Evolutionary conservation across 345 rosid species (phyloP), one percentile per base, ranked within the genome.

Genomic region (Euclidium syriacum): DNA sequence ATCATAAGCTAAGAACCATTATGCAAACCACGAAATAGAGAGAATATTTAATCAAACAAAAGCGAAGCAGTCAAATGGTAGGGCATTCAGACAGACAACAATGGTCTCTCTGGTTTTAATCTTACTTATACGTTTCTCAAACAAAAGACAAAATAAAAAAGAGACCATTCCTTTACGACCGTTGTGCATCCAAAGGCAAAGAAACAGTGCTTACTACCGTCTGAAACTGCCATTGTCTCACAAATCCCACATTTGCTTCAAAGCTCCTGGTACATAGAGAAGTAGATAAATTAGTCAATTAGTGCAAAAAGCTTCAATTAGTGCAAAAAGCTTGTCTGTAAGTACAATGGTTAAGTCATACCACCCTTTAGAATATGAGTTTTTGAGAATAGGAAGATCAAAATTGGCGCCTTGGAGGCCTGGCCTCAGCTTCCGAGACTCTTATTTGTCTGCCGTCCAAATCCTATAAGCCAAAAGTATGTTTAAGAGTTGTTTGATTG

Each of bases 361-460:
- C 60, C 73, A 65, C 83, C 85, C 42, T 25, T 52, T 11, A 73
- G 58, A 52, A 55, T 67, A 67, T 67, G 52, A 61, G 58, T 62
- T 61, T 52, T 46, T 44, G 68, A 70, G 74, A 54, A 54, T 47
- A 44, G 47, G 53, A 38, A 62, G 46, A 80, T 86, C 78, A 91
- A 86, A 74, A 86, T 23, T 61, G 81, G 54, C 89, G 88, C 78
- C 90, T 85, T 33, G 92, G 96, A 52, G 95, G 96, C 79, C 75
- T 85, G 61, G 88, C 70, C 71, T 94, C 97, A 15, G 97, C 97
- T 9, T 78, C 79, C 1, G 96, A 80, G 58, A 90, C 99, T 58
- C 99, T 88, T 32, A 94, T 87, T 30, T 84, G 7, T 65, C 99
- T 85, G 24, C 97, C 99, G 48, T 79, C 88, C 85, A 90, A 78